Conservation (phyloP, 108 stramenopile species). For the Cyclotella sp. region DNA sequence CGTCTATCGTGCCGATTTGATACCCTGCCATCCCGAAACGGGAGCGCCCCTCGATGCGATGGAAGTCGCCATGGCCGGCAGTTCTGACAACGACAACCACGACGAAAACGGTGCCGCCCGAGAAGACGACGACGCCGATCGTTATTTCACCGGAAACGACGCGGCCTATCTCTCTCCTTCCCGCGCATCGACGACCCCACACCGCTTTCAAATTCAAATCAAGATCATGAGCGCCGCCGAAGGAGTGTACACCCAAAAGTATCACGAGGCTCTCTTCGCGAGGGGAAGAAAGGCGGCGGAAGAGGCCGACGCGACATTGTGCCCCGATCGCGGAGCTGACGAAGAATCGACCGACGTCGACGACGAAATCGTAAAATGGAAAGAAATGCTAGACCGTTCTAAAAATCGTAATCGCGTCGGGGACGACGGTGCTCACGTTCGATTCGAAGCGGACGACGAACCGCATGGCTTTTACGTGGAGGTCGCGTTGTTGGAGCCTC, state of each 20-base stretch:
- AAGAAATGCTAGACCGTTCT: background rate
- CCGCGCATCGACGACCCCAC: background rate
- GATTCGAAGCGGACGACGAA: background rate
- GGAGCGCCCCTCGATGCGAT: background rate
- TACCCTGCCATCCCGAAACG: conserved; percentile 18
- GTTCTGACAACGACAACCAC: background rate
- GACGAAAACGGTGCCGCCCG: background rate
- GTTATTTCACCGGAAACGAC: conserved; percentile 16
- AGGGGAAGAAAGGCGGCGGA: background rate
- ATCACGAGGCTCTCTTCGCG: conserved; percentile 22
- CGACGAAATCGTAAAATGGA: background rate
- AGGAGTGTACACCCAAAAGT: conserved; percentile 19
- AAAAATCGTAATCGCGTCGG: too few relatives aligned
- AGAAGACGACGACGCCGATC: background rate
- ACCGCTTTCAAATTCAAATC: conserved; percentile 20
- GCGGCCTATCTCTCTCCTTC: conserved; percentile 5
- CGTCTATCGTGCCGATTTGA: conserved; percentile 1
- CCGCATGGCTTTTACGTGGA: conserved; percentile 31
- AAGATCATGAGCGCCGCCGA: conserved; percentile 13
- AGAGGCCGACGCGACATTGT: background rate
- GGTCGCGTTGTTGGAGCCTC: conserved; percentile 28
- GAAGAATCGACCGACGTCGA: conserved; percentile 14
- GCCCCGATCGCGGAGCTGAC: conserved; percentile 10
- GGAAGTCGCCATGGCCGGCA: background rate
- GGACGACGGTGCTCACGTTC: background rate